Evolutionary conservation across 495 filamentous ascomycete genomes (phyloP).

Genomic region (Penicillium crystallinum): DNA sequence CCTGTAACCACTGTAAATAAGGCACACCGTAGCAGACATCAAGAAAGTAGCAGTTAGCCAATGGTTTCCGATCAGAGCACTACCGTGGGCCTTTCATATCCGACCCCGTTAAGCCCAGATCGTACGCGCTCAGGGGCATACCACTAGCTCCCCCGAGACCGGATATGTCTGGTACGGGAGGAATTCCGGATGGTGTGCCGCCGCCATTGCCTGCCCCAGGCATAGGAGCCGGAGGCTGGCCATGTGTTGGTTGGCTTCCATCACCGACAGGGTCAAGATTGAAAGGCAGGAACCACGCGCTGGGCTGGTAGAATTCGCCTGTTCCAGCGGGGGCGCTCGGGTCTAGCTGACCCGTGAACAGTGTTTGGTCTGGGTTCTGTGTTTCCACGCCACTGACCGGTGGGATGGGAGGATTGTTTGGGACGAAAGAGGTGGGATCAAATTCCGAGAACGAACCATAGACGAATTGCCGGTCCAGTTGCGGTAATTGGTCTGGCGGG

Average conservation of each 20-base stretch:
- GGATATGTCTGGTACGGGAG: slow-evolving; percentile 17
- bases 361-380: slow-evolving; percentile 18
- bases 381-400: slow-evolving; percentile 24
- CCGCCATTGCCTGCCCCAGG: background rate
- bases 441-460: slow-evolving; percentile 70
- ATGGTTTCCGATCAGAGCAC: slow-evolving; percentile 1
- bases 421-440: slow-evolving; percentile 42
- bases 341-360: slow-evolving; percentile 37
- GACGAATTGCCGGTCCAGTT: slow-evolving; percentile 72
- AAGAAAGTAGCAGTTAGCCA: background rate
- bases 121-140: slow-evolving; percentile 30
- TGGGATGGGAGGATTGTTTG: slow-evolving; percentile 26
- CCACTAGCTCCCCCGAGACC: slow-evolving; percentile 19
- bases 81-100: slow-evolving; percentile 14
- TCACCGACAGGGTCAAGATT: slow-evolving; percentile 65
- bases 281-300: slow-evolving; percentile 94
- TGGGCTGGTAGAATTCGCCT: slow-evolving; percentile 49
- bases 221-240: background rate
- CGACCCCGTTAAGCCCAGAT: slow-evolving; percentile 22
- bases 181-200: background rate
- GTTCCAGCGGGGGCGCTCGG: slow-evolving; percentile 37
- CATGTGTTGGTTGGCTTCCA: slow-evolving; percentile 12
- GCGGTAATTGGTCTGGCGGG: slow-evolving; percentile 45
- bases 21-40: slow-evolving; percentile 15
- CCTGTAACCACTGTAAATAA: slow-evolving; percentile 7